Evolutionary conservation across 2,329 filamentous ascomycete genomes (phyloP).

Genomic region (Cladorrhinum sp.): DNA sequence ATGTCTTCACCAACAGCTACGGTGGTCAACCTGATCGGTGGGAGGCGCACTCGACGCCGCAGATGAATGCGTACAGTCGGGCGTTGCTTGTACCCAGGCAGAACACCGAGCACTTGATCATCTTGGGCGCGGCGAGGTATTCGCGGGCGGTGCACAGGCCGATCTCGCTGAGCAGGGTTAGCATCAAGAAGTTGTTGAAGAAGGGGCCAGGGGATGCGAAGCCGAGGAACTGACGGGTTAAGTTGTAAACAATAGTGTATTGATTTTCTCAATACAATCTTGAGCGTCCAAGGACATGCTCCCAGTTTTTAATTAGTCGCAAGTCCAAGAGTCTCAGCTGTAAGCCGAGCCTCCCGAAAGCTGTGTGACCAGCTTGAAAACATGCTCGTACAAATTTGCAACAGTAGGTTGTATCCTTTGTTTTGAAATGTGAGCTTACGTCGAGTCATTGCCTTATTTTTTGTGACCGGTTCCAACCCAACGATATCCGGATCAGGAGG

Average conservation of each 20-base stretch:
- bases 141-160: too few species aligned
- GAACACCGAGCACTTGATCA: conserved; percentile 7
- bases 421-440: background rate
- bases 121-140: conserved; percentile 8
- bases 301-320: background rate
- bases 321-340: background rate
- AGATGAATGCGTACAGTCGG: conserved; percentile 15
- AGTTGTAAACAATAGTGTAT: background rate
- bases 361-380: background rate
- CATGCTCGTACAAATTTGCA: background rate
- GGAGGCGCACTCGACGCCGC: conserved; percentile 3
- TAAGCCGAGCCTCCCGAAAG: background rate
- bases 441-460: too few species aligned
- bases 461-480: too few species aligned
- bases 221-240: too few species aligned
- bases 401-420: background rate
- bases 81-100: conserved; percentile 9
- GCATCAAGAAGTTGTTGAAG: too few species aligned
- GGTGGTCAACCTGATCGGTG: conserved; percentile 2
- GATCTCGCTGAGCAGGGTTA: too few species aligned
- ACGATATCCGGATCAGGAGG: background rate
- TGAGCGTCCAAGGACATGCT: background rate
- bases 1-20: background rate
- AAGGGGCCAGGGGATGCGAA: too few species aligned
- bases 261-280: background rate